Base-by-base conservation (phyloP, 768 basidiomycete genomes). In the Brasilioporus rufonigricans region DNA sequence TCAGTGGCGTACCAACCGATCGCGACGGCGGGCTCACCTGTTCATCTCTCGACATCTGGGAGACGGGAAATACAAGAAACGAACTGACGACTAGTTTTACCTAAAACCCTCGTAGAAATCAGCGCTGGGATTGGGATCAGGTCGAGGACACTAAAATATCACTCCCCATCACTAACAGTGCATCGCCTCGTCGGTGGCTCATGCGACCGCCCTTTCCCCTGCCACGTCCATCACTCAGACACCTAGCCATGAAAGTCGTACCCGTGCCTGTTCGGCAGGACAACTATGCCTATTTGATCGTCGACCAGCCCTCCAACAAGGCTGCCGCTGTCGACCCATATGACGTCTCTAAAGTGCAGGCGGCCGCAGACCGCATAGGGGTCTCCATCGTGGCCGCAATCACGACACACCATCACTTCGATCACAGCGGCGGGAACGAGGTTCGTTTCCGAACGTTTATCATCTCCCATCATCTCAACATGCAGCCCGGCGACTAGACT, bases 391-490 rank as follows among this genome's bases (percentile, higher is more conserved):
- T 89, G 33, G 86, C 89, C 38, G 80, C 75, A 23, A 78, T 98
- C 61, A 97, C 93, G 13, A 98, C 96, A 3, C 96, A 97, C 71
- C 92, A 94, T 70, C 95, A 97, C 70, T 64, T 78, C 59, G 95
- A 98, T 74, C 93, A 94, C 69, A 87, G 85, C 60, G 91, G 91
- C 19, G 93, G 93, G 32, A 96, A 95, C 71, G 67, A 84, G 74
- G 91, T 91, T 32, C 57, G 73, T 70, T 45, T 23, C 32, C 18
- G 33, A 18, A 27, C 27, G 26, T 16, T 18, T 13, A 2, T 32
- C 32, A n/a, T n/a, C n/a, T 23, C 18, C 36, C 56, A 57, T 58
- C 56, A 52, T 58, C 54, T 65, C 39, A 54, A n/a, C n/a, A n/a
- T n/a, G 29, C 14, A 50, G 27, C 40, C 21, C 52, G 55, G 55